Evolutionary conservation across 106 monocot genomes (phyloP).

Genomic region (Allium fistulosum): DNA sequence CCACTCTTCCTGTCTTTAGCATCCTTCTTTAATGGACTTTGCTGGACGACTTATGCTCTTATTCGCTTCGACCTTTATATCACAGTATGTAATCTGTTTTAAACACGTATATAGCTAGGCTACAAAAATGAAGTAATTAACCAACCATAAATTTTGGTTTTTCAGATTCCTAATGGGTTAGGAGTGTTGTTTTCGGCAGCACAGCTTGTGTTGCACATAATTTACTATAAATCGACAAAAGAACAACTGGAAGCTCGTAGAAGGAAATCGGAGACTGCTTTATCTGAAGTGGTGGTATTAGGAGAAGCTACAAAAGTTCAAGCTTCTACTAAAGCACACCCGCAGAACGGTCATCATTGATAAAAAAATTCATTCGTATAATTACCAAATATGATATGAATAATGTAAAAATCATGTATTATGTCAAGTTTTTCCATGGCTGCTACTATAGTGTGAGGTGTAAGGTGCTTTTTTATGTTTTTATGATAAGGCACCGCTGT

Average conservation of each 20-base stretch:
- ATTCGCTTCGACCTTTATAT: slow-evolving; percentile 57
- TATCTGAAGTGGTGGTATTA: slow-evolving; percentile 14
- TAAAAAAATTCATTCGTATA: too few species aligned
- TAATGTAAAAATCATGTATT: too few species aligned
- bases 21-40: slow-evolving; percentile 51
- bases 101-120: not conserved
- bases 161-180: slow-evolving; percentile 30
- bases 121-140: not conserved
- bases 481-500: too few species aligned
- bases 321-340: not conserved
- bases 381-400: too few species aligned
- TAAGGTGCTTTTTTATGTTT: too few species aligned
- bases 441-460: too few species aligned
- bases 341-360: slow-evolving; percentile 2
- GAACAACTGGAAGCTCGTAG: slow-evolving; percentile 15
- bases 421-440: too few species aligned
- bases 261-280: slow-evolving; percentile 12
- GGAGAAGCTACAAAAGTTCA: not conserved
- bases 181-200: slow-evolving; percentile 19
- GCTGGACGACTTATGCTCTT: slow-evolving; percentile 66
- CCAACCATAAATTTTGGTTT: not conserved
- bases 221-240: slow-evolving; percentile 31
- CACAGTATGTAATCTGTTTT: slow-evolving; percentile 17
- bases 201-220: slow-evolving; percentile 22
- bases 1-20: slow-evolving; percentile 52